Evolutionary conservation across 495 filamentous ascomycete genomes (phyloP), one percentile per base, ranked within the genome.

Genomic region (Daldinia caldariorum): DNA sequence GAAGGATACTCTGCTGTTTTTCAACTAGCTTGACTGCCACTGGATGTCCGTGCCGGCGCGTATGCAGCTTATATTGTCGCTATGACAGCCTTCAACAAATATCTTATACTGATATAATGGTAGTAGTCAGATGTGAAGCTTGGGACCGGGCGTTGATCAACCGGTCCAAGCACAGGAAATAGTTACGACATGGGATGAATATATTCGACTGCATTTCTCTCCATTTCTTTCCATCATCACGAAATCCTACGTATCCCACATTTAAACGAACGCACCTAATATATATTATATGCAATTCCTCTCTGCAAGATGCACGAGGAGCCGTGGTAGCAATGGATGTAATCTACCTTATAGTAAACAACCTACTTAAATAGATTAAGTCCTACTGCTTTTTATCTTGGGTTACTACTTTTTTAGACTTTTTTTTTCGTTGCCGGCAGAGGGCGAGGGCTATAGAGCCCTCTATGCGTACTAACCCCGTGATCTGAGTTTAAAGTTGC

Each of bases 41-140:
- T 57, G 69, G 64, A 57, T 53, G 57, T 45, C 12, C 47, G 29
- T 34, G 49, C 20, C 20, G 49, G 50, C 41, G 56, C 64, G 18
- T 72, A 65, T 72, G 70, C 70, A 72, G 65, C 70, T 72, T 62
- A 54, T 58, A 65, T 66, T 69, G 41, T 72, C 65, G 70, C 70
- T 69, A 54, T 72, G 70, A 72, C 65, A 61, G 38, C 69, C 56
- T 56, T 39, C 20, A 20, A 22, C 34, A 45, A 58, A 16, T 58
- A 45, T 39, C 32, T 51, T 58, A 20, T 37, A 50, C 43, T 43
- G 49, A 41, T 53, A 53, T 60, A 47, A 22, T 26, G 7, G 9
- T 41, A 62, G 56, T 66, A 62, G 56, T 66, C 34, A 43, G 35
- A 53, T 61, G 50, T 43, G 26, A 60, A 53, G 32, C 49, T 57